Base-by-base conservation (phyloP, 345 rosid genomes). In the Kandelia obovata region DNA sequence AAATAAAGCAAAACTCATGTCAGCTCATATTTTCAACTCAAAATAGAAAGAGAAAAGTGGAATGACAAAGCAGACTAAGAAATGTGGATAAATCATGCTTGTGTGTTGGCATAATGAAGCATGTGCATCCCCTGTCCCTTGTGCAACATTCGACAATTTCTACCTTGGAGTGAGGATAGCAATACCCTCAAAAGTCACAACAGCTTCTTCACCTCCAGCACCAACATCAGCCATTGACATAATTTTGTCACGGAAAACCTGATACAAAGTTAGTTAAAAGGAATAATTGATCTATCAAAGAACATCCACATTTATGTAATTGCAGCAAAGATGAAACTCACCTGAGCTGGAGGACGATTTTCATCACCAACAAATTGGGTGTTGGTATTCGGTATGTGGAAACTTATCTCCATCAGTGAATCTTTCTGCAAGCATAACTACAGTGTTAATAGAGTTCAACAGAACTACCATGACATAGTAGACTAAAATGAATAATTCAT, bases 111-210 rank as follows among this genome's bases (percentile, higher is more conserved):
- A 21, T 56, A 56, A 43, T 23, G 17, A 56, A 21, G 30, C 1
- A 56, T 7, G 4, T 34, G 9, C 37, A 34, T 7, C 37, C 26
- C 17, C 28, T 9, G 59, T 56, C 59, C 59, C 17, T 25, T 21
- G 59, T 8, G 17, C 16, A 11, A 56, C 28, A 43, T 43, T 30
- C 56, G 23, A 64, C 21, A 62, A 78, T 64, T 8, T 67, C 43
- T 71, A 92, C 99, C 99, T 92, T 56, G 99, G 99, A 53, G 99
- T 95, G 64, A 95, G 97, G 74, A 95, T 84, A 57, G 92, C 94
- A 75, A 90, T 84, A 67, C 94, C 89, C 74, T 92, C 99, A 57
- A 95, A 95, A 31, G 96, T 88, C 79, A 86, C 93, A 56, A 95
- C 92, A 52, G 98, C 92, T 72, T 92, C 98, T 79, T 90, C 97